Evolutionary conservation across 179 eudicot species (phyloP).

Genomic region (Actinidia arguta): DNA sequence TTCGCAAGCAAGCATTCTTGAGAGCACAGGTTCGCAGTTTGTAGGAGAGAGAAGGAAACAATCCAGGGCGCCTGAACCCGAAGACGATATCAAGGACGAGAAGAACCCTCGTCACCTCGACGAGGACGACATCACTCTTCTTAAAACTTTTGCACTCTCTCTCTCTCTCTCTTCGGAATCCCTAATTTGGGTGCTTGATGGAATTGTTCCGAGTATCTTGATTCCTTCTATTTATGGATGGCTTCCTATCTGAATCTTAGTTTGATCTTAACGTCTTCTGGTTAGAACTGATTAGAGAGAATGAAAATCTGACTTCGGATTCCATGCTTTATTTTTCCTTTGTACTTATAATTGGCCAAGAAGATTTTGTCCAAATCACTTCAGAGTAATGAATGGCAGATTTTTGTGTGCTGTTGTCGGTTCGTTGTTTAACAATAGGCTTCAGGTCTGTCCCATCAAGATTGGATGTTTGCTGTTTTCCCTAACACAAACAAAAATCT

Average conservation of each 20-base stretch:
- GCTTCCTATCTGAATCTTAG: not conserved
- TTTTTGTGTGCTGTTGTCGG: not conserved
- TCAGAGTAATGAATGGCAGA: not conserved
- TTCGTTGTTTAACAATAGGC: not conserved
- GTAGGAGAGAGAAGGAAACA: not conserved
- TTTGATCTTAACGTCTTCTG: too few relatives aligned
- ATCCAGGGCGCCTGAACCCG: conserved; percentile 71
- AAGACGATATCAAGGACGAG: conserved; percentile 88
- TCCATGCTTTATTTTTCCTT: not conserved
- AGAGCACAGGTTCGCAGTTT: not conserved
- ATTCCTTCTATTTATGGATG: not conserved
- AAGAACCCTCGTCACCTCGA: conserved; percentile 88
- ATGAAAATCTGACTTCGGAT: not conserved
- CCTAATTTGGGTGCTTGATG: not conserved
- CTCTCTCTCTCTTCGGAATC: not conserved
- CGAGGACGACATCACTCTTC: conserved; percentile 88
- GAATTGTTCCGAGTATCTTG: not conserved
- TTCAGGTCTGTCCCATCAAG: too few relatives aligned
- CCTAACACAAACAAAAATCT: too few relatives aligned
- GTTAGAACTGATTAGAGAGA: not conserved
- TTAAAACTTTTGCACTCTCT: conserved; percentile 75
- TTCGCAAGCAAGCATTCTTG: not conserved
- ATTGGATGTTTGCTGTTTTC: too few relatives aligned
- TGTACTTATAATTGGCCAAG: not conserved
- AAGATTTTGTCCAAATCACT: not conserved